Percentiles rank a stretch among this genome's conserved stretches.
phyloP scores from a whole-genome alignment of 345 rosid species.

The Excoecaria cochinchinensis region DNA sequence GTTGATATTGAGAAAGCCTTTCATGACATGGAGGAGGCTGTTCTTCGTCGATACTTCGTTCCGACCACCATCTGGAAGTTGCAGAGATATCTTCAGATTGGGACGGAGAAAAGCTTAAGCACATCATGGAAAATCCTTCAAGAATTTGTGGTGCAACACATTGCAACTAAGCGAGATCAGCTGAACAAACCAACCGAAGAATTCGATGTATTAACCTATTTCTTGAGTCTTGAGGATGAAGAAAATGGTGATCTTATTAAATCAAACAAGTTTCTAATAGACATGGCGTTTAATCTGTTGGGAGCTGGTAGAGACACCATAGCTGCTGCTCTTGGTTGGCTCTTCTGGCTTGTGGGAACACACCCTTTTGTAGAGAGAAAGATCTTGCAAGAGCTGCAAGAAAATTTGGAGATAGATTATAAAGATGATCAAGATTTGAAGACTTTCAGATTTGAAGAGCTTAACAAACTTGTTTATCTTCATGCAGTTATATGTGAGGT shows the following conservation, averaged over 20 bases:
- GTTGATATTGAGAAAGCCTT: background rate
- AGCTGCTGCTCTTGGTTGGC: conserved; percentile 32
- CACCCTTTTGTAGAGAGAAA: conserved; percentile 30
- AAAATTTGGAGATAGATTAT: background rate
- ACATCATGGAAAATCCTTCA: background rate
- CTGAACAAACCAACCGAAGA: background rate
- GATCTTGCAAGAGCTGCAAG: conserved; percentile 26
- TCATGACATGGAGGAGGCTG: background rate
- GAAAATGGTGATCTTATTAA: background rate
- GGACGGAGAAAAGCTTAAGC: background rate
- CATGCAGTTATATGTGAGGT: conserved; percentile 20
- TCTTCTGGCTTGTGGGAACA: conserved; percentile 33
- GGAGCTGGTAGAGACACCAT: conserved; percentile 38
- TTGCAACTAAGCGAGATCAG: background rate
- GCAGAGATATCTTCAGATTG: background rate
- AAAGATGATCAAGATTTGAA: background rate
- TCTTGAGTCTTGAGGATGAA: background rate
- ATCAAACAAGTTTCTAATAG: conserved; percentile 24
- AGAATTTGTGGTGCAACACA: background rate
- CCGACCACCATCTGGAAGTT: background rate
- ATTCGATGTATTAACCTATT: background rate
- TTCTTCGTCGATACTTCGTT: background rate
- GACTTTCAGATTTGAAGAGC: background rate
- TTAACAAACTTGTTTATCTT: conserved; percentile 16
- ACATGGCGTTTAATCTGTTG: conserved; percentile 17